These are phyloP conservation scores for Mediolabrus comicus DNA, from an alignment of 108 stramenopile species.

Conservation along the genomic window DNA sequence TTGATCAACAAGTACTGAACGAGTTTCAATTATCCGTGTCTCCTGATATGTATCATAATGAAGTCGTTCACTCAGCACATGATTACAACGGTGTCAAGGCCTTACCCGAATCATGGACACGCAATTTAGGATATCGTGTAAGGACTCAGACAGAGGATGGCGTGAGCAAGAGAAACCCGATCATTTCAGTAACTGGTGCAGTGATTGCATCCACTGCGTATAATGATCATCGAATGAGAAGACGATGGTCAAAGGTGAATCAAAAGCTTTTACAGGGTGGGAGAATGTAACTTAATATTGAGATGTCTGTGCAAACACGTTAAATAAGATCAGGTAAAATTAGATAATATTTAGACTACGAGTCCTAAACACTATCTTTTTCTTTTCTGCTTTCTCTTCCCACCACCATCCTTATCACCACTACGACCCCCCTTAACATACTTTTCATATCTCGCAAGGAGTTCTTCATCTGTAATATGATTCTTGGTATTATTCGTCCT, in stretches of 20 bases:
- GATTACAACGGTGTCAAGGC: constrained; percentile 49
- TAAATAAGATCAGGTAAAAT: neutral
- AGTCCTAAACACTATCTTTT: too few species aligned
- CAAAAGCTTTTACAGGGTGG: constrained; percentile 70
- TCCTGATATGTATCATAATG: constrained; percentile 51
- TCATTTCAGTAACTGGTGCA: constrained; percentile 64
- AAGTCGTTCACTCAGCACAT: constrained; percentile 51
- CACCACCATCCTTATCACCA: constrained; percentile 2
- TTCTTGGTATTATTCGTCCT: constrained; percentile 24
- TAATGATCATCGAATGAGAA: constrained; percentile 71
- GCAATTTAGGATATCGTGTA: constrained; percentile 59
- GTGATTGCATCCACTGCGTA: constrained; percentile 59
- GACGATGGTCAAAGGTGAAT: constrained; percentile 58
- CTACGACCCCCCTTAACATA: constrained; percentile 50
- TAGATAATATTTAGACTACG: neutral
- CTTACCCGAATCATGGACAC: constrained; percentile 75
- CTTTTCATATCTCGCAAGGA: constrained; percentile 65
- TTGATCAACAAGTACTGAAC: constrained; percentile 55
- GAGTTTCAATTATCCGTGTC: constrained; percentile 53
- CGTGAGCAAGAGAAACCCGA: constrained; percentile 46
- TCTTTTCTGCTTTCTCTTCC: constrained; percentile 16
- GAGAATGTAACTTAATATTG: constrained; percentile 10
- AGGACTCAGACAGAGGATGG: constrained; percentile 30
- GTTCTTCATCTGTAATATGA: constrained; percentile 70
- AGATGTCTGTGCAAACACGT: neutral